phyloP scores from a whole-genome alignment of 2,329 filamentous ascomycete genomes.

The Chrysosporium queenslandicum region DNA sequence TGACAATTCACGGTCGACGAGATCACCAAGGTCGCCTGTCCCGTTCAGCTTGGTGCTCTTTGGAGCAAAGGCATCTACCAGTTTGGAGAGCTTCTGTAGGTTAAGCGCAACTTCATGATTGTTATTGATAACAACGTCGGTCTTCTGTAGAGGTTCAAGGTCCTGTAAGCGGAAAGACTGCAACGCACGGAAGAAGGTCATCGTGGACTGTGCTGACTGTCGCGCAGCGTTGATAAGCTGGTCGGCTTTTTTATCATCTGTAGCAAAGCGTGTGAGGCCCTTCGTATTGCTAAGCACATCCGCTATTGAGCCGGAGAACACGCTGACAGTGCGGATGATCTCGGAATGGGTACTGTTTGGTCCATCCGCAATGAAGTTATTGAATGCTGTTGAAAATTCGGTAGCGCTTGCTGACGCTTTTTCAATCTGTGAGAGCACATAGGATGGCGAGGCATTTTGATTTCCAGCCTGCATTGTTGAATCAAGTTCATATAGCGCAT shows the following conservation, averaged over 20 bases:
- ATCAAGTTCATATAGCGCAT: conserved; percentile 92
- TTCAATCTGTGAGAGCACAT: conserved; percentile 92
- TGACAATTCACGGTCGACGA: conserved; percentile 82
- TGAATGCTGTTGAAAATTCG: conserved; percentile 96
- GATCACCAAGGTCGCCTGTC: conserved; percentile 76
- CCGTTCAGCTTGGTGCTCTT: conserved; percentile 71
- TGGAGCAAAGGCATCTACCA: conserved; percentile 83
- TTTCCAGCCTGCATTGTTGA: conserved; percentile 98
- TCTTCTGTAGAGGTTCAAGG: conserved; percentile 83
- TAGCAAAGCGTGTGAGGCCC: conserved; percentile 82
- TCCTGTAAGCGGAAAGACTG: conserved; percentile 90
- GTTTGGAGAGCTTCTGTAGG: conserved; percentile 83
- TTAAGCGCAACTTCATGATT: conserved; percentile 95
- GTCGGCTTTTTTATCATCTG: conserved; percentile 90
- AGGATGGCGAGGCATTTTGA: conserved; percentile 90
- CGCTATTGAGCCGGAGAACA: conserved; percentile 80
- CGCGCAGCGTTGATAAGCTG: conserved; percentile 72
- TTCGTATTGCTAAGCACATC: conserved; percentile 96
- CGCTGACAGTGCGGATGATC: conserved; percentile 83
- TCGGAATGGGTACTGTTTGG: conserved; percentile 82
- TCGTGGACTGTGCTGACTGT: conserved; percentile 72
- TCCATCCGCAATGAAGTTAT: conserved; percentile 95
- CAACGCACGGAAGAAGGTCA: conserved; percentile 88
- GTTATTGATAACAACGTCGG: conserved; percentile 92
- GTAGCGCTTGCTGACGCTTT: conserved; percentile 91